phyloP scores from a whole-genome alignment of 805 yeast species.

The Wickerhamomyces queroliae region DNA sequence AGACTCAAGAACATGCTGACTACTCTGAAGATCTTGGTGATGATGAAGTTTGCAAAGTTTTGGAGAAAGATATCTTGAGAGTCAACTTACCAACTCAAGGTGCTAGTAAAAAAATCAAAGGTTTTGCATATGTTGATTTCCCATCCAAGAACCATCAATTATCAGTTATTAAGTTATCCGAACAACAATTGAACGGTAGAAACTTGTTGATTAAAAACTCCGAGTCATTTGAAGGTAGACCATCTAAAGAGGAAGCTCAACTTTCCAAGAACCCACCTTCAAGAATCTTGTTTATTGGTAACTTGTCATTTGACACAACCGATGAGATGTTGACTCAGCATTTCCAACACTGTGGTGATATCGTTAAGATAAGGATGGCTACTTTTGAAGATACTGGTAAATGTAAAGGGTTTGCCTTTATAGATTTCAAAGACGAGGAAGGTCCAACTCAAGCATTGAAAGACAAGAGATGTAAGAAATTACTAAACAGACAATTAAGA shows the following conservation, averaged over 20 bases:
- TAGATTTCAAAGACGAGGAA: slow-evolving; percentile 75
- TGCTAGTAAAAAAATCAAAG: slow-evolving; percentile 56
- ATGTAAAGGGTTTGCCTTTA: slow-evolving; percentile 93
- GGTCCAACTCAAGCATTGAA: slow-evolving; percentile 81
- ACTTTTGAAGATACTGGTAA: slow-evolving; percentile 96
- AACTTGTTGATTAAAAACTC: slow-evolving; percentile 81
- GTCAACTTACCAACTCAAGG: slow-evolving; percentile 70
- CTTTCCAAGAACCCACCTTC: slow-evolving; percentile 80
- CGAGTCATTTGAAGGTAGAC: slow-evolving; percentile 82
- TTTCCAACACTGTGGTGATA: slow-evolving; percentile 89
- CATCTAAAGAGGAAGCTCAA: slow-evolving; percentile 45
- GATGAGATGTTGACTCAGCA: slow-evolving; percentile 72
- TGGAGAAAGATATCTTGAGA: slow-evolving; percentile 60
- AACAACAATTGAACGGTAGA: slow-evolving; percentile 73
- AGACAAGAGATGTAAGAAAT: slow-evolving; percentile 57
- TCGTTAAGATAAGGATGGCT: slow-evolving; percentile 84
- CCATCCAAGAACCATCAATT: slow-evolving; percentile 51
- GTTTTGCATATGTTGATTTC: slow-evolving; percentile 91
- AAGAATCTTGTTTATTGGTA: slow-evolving; percentile 86
- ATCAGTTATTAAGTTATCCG: slow-evolving; percentile 63
- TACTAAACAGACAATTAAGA: slow-evolving; percentile 72
- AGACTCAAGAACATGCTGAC: slow-evolving; percentile 38
- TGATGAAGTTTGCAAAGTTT: slow-evolving; percentile 32
- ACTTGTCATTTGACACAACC: slow-evolving; percentile 87
- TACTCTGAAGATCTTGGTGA: slow-evolving; percentile 21